These are phyloP conservation scores for Globisporangium echinulatum DNA, from an alignment of 352 stramenopile species.

Conservation along the genomic window DNA sequence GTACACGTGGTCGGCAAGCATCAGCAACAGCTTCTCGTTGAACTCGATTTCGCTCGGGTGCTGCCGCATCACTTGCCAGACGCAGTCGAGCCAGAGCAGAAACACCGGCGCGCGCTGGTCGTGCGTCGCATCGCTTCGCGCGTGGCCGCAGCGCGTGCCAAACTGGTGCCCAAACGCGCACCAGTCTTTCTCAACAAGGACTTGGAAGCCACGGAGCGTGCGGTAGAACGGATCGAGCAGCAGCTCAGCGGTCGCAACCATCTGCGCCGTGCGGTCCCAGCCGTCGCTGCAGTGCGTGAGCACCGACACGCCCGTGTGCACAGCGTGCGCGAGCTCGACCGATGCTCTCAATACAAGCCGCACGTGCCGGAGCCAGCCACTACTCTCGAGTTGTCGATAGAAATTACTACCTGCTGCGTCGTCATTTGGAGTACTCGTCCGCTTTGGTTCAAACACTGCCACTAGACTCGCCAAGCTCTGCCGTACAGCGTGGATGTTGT, in stretches of 20 bases:
- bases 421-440: slow-evolving; percentile 20
- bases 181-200: slow-evolving; percentile 99
- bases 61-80: slow-evolving; percentile 96
- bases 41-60: slow-evolving; percentile 98
- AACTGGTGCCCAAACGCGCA: slow-evolving; percentile 99
- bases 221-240: slow-evolving; percentile 98
- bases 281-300: slow-evolving; percentile 98
- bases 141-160: slow-evolving; percentile 90
- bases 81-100: slow-evolving; percentile 97
- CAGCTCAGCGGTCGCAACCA: slow-evolving; percentile 92
- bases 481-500: slow-evolving; percentile 98
- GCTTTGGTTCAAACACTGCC: slow-evolving; percentile 69
- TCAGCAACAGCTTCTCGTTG: slow-evolving; percentile 89
- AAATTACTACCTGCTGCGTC: slow-evolving; percentile 74
- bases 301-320: slow-evolving; percentile 92
- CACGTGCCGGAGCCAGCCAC: slow-evolving; percentile 95
- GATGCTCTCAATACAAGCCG: slow-evolving; percentile 91
- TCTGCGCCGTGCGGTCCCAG: slow-evolving; percentile 99
- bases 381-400: slow-evolving; percentile 88
- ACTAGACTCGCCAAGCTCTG: slow-evolving; percentile 89
- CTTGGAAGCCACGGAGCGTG: slow-evolving; percentile 94
- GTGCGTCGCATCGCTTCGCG: slow-evolving; percentile 79
- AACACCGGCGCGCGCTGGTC: slow-evolving; percentile 98
- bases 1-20: slow-evolving; percentile 95
- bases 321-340: slow-evolving; percentile 88